These are phyloP conservation scores for Arthroderma sp. DNA, from an alignment of 2,329 filamentous ascomycete genomes.

Conservation along the genomic window DNA sequence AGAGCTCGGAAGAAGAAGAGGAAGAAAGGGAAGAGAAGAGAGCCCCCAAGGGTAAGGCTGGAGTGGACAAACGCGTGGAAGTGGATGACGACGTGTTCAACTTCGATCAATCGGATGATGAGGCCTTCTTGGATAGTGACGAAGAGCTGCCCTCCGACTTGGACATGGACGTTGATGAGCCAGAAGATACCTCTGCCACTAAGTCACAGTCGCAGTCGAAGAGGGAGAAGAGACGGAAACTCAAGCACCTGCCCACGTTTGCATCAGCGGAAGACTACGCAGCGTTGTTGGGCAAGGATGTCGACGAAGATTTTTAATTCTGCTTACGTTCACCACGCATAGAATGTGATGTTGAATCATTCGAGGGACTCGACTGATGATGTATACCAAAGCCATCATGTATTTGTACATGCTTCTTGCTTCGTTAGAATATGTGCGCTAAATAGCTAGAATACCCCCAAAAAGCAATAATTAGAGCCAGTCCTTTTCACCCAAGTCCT, in stretches of 20 bases:
- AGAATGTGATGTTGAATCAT: neutral
- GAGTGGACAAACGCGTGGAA: slow-evolving; percentile 34
- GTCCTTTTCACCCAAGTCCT: neutral
- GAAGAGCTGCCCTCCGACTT: slow-evolving; percentile 43
- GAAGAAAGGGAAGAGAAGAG: slow-evolving; percentile 9
- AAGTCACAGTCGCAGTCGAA: slow-evolving; percentile 31
- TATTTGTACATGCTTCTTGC: neutral
- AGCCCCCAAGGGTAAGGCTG: slow-evolving; percentile 20
- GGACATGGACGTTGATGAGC: slow-evolving; percentile 29
- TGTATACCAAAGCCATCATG: neutral
- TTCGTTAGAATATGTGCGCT: neutral
- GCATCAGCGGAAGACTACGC: slow-evolving; percentile 91
- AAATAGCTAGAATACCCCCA: neutral
- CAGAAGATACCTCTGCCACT: slow-evolving; percentile 32
- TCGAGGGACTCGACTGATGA: neutral
- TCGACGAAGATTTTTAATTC: slow-evolving; percentile 2
- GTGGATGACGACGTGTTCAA: slow-evolving; percentile 42
- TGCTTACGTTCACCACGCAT: neutral
- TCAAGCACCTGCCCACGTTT: slow-evolving; percentile 84
- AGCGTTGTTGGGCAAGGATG: slow-evolving; percentile 61
- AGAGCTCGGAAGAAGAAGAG: slow-evolving; percentile 18
- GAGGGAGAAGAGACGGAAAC: slow-evolving; percentile 60
- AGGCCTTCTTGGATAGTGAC: slow-evolving; percentile 41
- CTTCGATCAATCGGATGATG: slow-evolving; percentile 36
- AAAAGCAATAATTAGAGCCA: neutral